Evolutionary conservation across 257 asterid species (phyloP).

Genomic region (Plantago major): DNA sequence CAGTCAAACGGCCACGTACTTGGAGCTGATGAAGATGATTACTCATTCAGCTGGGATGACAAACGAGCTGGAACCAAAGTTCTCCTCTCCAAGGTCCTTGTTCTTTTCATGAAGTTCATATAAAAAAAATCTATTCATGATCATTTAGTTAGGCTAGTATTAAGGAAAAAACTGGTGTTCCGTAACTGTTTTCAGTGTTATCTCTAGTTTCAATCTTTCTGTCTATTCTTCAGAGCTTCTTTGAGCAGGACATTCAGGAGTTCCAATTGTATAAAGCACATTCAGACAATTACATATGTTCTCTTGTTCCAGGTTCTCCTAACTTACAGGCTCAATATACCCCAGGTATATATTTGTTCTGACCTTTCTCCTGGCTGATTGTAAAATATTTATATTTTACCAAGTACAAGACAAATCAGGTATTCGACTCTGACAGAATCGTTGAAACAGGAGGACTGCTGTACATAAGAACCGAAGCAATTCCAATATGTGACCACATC

Average conservation of each 20-base stretch:
- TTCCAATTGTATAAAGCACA: slow-evolving; percentile 67
- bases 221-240: slow-evolving; percentile 38
- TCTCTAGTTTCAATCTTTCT: neutral
- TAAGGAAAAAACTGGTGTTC: no score
- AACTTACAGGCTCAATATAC: slow-evolving; percentile 83
- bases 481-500: slow-evolving; percentile 82
- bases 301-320: slow-evolving; percentile 74
- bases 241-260: slow-evolving; percentile 51
- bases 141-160: no score
- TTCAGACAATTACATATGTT: slow-evolving; percentile 81
- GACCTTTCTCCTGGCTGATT: neutral
- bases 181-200: no score
- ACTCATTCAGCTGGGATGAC: slow-evolving; percentile 89
- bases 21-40: slow-evolving; percentile 69
- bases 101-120: no score
- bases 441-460: slow-evolving; percentile 53
- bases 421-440: neutral
- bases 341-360: slow-evolving; percentile 39
- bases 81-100: slow-evolving; percentile 58
- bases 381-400: neutral
- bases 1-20: slow-evolving; percentile 64
- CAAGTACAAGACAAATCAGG: neutral
- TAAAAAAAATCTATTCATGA: no score
- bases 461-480: slow-evolving; percentile 62
- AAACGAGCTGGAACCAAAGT: slow-evolving; percentile 81